Base-by-base conservation (phyloP, 116 monocot genomes). In the Zostera marina region DNA sequence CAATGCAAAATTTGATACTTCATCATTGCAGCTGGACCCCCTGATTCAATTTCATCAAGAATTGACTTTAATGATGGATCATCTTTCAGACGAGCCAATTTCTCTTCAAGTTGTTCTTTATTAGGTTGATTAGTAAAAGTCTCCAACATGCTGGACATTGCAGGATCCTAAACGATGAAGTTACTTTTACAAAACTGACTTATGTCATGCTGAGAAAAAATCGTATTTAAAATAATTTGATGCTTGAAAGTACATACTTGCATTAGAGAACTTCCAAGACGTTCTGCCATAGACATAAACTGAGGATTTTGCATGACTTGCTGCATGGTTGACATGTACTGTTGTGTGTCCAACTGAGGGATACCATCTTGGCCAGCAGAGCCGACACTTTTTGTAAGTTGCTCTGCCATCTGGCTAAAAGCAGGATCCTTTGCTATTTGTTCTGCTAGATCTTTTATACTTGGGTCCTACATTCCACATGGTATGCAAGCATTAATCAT, bases 11-110 rank as follows among this genome's bases (percentile, higher is more conserved):
- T 52, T 11, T 38, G n/a, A 11, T 60, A 72, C 72, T 54, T 72
- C 72, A 72, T 72, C 72, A 72, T 72, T 26, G 72, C 72, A 11
- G 72, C 52, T 56, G 72, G 72, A 56, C 72, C 72, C 45, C 72
- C 72, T 4, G 44, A 60, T 20, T 72, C 72, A 60, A 72, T 72
- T 59, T 72, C 72, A 65, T 72, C 65, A 10, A 72, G 72, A 65
- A 72, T 72, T 23, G 72, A 59, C 56, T 72, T 65, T 42, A 72
- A 39, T 26, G 72, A 72, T 53, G 72, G 72, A 72, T 72, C 72
- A 3, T 65, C 65, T 53, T 60, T 72, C 59, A 72, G 60, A 7
- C 20, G 12, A 44, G 60, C 19, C 65, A 72, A 65, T 22, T 65
- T 49, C 39, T 72, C 72, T 45, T 72, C 65, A 53, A 72, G 72